phyloP scores from a whole-genome alignment of 805 yeast genomes.

The Ogataea thermomethanolica region DNA sequence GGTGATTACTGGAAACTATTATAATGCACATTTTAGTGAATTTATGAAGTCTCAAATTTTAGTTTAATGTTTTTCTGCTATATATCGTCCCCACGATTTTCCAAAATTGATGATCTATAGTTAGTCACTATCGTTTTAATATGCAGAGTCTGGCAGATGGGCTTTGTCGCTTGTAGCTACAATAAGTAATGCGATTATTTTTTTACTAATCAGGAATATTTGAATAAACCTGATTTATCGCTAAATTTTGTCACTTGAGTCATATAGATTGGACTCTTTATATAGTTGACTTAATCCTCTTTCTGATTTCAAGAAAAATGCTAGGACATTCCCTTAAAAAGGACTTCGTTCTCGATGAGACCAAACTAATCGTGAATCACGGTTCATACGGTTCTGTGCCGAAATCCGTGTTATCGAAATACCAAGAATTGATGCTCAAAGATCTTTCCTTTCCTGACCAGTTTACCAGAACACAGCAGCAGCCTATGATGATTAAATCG shows the following conservation, averaged over 20 bases:
- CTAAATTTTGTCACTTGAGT: no score
- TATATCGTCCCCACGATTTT: no score
- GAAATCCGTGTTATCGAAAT: conserved; percentile 40
- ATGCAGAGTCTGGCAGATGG: no score
- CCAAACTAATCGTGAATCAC: conserved; percentile 50
- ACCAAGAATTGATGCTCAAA: conserved; percentile 27
- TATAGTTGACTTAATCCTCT: background rate
- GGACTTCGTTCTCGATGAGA: conserved; percentile 42
- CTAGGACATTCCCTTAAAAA: conserved; percentile 51
- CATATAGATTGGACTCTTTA: no score
- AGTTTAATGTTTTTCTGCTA: background rate
- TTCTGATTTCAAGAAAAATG: background rate
- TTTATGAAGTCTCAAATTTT: no score
- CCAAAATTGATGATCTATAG: no score
- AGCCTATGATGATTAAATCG: conserved; percentile 32
- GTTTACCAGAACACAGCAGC: conserved; percentile 33
- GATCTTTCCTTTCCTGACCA: conserved; percentile 46
- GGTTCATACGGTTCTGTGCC: conserved; percentile 65
- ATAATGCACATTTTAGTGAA: conserved; percentile 67
- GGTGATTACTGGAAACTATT: conserved; percentile 62
- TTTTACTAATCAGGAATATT: no score
- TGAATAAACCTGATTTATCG: no score
- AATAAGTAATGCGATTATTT: no score
- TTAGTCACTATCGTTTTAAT: no score
- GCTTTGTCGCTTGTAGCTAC: no score